These are phyloP conservation scores for Apiospora phragmitis DNA, from an alignment of 2,329 filamentous ascomycete genomes.

Conservation along the genomic window DNA sequence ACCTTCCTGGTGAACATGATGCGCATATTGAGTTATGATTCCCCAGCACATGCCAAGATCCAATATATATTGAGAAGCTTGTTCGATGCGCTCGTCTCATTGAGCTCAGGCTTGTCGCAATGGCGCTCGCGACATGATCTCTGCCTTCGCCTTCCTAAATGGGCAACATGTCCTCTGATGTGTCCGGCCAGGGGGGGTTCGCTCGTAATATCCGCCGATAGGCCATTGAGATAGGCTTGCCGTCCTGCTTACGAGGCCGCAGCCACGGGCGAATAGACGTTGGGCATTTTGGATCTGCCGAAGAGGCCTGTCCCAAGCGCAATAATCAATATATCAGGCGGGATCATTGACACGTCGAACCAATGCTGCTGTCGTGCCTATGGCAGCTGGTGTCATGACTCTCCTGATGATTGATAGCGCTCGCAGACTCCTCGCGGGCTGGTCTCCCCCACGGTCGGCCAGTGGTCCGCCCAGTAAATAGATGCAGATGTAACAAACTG, in stretches of 20 bases:
- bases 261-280: not conserved
- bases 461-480: not conserved
- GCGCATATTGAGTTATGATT: conserved; percentile 1
- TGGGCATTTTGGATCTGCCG: not conserved
- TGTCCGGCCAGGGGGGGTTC: not conserved
- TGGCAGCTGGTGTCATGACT: not conserved
- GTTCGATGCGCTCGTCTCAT: not conserved
- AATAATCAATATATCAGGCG: not conserved
- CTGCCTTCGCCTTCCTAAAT: conserved; percentile 3
- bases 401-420: not conserved
- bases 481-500: not conserved
- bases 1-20: conserved; percentile 6
- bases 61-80: conserved; percentile 7
- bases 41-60: not conserved
- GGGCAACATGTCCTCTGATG: not conserved
- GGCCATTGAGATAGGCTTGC: not conserved
- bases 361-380: not conserved
- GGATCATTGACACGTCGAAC: not conserved
- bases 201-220: conserved; percentile 5
- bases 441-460: not conserved
- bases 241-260: not conserved
- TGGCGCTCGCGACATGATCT: not conserved
- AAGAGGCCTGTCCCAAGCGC: not conserved
- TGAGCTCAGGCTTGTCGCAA: not conserved
- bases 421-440: not conserved